Base-by-base conservation (phyloP, 371 early-diverging fungal genomes). In the Dichotomocladium elegans region DNA sequence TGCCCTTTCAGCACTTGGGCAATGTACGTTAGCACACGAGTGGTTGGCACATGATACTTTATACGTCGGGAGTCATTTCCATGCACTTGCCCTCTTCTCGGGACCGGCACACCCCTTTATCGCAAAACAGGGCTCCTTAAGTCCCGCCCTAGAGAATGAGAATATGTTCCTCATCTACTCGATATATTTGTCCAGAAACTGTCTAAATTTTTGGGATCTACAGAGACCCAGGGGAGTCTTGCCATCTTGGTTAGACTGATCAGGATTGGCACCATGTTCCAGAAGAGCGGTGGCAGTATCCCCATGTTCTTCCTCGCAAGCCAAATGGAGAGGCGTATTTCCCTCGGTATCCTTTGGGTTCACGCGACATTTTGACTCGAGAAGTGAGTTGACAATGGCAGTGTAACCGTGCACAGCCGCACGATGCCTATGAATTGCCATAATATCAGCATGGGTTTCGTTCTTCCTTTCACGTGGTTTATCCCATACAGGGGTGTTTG, bases 291-390 rank as follows among this genome's bases (percentile, higher is more conserved):
- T 21, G 6, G 79, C 80, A 9, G 77, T 74, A 44, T 79, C 80
- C 2, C 80, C 81, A 30, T 77, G 82, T n/a, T 73, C 77, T 43
- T 82, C 85, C 43, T 84, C 82, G 45, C 82, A 82, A 3, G 85
- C 82, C 46, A 81, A 37, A 48, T 84, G 85, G 57, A 84, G 44
- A 3, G 85, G 81, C 0, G 85, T 82, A 46, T 84, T 81, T 12
- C 75, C 67, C 8, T 68, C 70, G 15, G 48, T 43, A 30, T 84
- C 85, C 28, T 65, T 68, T 0, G 70, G 45, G 53, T 82, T 82
- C n/a, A 82, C 51, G 15, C 78, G 66, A 15, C 72, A 62, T 17
- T 69, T 66, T 8, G 68, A 63, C 21, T 66, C 66, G 9, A 82
- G 47, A 27, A 82, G 44, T 12, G 73, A 29, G 43, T 72, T 61